phyloP scores from a whole-genome alignment of 2,329 filamentous ascomycete genomes.

The Penicillium sp. region DNA sequence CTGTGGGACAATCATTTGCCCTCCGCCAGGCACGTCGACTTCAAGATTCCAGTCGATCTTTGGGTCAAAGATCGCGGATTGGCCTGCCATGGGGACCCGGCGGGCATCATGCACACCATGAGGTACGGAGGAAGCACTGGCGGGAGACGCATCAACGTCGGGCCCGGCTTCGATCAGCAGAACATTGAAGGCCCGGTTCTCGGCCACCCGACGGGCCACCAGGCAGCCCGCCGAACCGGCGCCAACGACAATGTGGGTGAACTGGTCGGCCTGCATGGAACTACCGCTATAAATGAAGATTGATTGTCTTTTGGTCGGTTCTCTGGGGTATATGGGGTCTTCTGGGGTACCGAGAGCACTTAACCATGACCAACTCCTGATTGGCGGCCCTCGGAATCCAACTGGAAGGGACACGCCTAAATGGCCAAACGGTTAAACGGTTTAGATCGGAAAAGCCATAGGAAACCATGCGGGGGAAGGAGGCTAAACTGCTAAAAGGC shows the following conservation, averaged over 20 bases:
- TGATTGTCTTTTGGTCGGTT: neutral
- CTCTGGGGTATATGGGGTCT: neutral
- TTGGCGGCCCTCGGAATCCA: neutral
- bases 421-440: neutral
- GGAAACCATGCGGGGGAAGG: neutral
- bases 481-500: neutral
- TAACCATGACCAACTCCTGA: neutral
- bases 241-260: neutral
- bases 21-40: neutral
- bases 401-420: neutral
- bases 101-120: neutral
- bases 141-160: neutral
- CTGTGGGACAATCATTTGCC: neutral
- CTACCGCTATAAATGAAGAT: neutral
- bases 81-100: neutral
- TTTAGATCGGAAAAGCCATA: neutral
- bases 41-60: neutral
- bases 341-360: neutral
- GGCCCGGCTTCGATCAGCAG: neutral
- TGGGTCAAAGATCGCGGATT: neutral
- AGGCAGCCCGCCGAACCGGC: neutral
- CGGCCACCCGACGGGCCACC: neutral
- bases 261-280: neutral
- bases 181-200: neutral
- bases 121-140: neutral